These are phyloP conservation scores for Candida fluviatilis DNA, from an alignment of 805 yeast genomes.

Conservation along the genomic window DNA sequence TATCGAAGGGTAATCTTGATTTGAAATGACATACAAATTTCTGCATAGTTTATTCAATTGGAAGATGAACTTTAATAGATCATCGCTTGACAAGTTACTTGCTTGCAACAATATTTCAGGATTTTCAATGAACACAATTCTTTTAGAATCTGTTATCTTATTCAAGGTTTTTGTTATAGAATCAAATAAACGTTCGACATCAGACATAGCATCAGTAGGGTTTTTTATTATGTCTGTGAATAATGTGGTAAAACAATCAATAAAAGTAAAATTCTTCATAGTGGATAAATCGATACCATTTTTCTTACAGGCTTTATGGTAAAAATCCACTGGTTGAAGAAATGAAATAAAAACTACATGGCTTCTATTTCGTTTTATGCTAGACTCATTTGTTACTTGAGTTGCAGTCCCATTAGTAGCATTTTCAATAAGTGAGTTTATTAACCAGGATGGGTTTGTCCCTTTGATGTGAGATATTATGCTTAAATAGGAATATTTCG, in stretches of 20 bases:
- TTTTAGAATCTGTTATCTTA: conserved; percentile 10
- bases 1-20: conserved; percentile 35
- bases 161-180: conserved; percentile 9
- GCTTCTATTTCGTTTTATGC: conserved; percentile 19
- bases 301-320: conserved; percentile 31
- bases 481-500: conserved; percentile 16
- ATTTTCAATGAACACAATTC: conserved; percentile 40
- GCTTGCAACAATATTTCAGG: conserved; percentile 45
- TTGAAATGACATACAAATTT: conserved; percentile 31
- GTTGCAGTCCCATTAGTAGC: conserved; percentile 44
- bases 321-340: conserved; percentile 27
- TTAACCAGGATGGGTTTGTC: conserved; percentile 63
- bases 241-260: conserved; percentile 47
- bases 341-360: conserved; percentile 34
- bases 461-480: conserved; percentile 38
- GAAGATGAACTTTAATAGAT: conserved; percentile 29
- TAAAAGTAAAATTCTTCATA: conserved; percentile 24
- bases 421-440: conserved; percentile 51
- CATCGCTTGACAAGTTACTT: conserved; percentile 33
- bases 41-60: conserved; percentile 28
- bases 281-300: conserved; percentile 33
- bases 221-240: conserved; percentile 29
- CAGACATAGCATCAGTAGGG: conserved; percentile 15
- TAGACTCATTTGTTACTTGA: conserved; percentile 30
- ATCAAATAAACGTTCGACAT: conserved; percentile 15